Base-by-base conservation (phyloP, 192 early-diverging fungal species). In the Allomyces javanicus region DNA sequence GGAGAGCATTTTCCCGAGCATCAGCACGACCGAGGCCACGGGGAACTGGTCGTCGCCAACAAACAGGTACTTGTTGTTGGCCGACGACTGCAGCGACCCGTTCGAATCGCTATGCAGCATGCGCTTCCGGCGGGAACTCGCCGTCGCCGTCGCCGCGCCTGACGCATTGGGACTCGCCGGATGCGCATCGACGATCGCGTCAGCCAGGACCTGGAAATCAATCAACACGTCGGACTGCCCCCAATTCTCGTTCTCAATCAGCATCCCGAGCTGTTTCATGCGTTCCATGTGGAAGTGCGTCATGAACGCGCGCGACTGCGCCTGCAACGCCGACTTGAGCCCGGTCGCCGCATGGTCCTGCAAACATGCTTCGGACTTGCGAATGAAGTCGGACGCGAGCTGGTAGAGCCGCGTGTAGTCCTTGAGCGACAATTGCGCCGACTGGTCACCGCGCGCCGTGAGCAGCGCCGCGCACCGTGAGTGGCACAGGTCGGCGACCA, bases 161-260 rank as follows among this genome's bases (percentile, higher is more conserved):
- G 79, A 78, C 23, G 72, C 77, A 17, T 75, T 67, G 24, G 76
- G 61, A 62, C 74, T 72, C 43, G 74, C 62, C 0, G 63, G 67
- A 0, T 79, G 76, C 19, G 82, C 81, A 1, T 79, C 72, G 25
- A 85, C 79, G 14, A 93, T 80, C 50, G 82, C 75, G 27, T 92
- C 83, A 9, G 87, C 86, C 55, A 94, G 88, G 19, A 80, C 72
- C 70, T 99, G 96, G 65, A 94, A 99, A 67, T 96, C 93, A 65
- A 86, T 78, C 0, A 94, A 92, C n/a, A 99, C 89, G 66, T 89
- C 89, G 12, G 89, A 84, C 69, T 90, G 90, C 24, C 81, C 77
- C 96, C 96, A 99, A 75, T 94, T 91, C 72, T 99, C 96, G 72
- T 90, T 95, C 68, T 97, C 96, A 64, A 99, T 85, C 14, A 96